Percentiles rank a stretch among this genome's conserved stretches.
Conservation (phyloP, 345 rosid species). For the Fremontodendron californicum region DNA sequence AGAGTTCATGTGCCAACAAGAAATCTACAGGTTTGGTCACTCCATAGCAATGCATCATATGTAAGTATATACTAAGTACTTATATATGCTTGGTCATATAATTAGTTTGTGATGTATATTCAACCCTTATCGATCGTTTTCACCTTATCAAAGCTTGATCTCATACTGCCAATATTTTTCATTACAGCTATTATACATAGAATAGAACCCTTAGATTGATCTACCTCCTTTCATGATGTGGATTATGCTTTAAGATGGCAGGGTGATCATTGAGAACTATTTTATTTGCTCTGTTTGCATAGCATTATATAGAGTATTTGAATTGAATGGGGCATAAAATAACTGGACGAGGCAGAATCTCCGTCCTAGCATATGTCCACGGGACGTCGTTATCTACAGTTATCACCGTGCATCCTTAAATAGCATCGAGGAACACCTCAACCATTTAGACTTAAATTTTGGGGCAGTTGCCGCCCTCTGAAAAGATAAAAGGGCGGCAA, state of each 20-base stretch:
- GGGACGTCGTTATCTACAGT: no score
- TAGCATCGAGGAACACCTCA: no score
- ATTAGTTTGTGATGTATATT: conserved; percentile 3
- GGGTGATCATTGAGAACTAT: no score
- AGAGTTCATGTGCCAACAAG: neutral
- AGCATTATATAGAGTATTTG: no score
- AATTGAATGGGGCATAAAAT: no score
- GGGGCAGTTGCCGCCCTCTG: no score
- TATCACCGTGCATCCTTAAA: no score
- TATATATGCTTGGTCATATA: neutral
- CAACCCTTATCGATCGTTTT: neutral
- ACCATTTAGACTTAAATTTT: no score
- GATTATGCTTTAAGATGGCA: neutral
- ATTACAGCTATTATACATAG: neutral
- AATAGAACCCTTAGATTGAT: neutral
- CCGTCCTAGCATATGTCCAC: no score
- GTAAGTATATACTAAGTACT: neutral
- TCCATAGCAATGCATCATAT: neutral
- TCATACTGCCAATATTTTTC: neutral
- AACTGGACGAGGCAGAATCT: no score
- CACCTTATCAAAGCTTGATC: neutral
- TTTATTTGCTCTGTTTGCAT: no score
- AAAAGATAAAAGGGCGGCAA: no score
- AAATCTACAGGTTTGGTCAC: neutral
- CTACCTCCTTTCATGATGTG: neutral